These are phyloP conservation scores for Eustoma russellianum DNA, from an alignment of 257 asterid genomes.

Conservation along the genomic window DNA sequence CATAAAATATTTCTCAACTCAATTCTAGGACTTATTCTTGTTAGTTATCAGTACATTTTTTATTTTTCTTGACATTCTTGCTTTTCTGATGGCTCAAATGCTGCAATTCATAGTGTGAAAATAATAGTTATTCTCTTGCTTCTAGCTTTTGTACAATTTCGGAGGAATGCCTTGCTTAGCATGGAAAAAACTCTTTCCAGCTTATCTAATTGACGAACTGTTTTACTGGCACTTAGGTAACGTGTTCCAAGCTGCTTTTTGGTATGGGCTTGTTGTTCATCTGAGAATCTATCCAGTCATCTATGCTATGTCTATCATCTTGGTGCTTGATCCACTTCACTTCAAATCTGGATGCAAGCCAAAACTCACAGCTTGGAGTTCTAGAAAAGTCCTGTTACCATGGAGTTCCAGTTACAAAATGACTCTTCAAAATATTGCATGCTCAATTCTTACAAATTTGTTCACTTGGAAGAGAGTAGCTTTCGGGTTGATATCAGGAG, in stretches of 20 bases:
- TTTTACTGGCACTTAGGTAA: conserved; percentile 37
- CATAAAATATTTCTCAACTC: too few species aligned
- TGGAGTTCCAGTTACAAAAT: conserved; percentile 19
- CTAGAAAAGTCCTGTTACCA: conserved; percentile 23
- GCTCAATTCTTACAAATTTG: conserved; percentile 29
- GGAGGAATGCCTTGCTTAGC: background rate
- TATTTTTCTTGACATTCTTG: too few species aligned
- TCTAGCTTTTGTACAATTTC: too few species aligned
- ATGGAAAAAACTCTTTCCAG: background rate
- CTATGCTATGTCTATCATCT: conserved; percentile 71
- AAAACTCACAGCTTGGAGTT: conserved; percentile 50
- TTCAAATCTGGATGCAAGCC: conserved; percentile 55
- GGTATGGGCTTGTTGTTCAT: conserved; percentile 96
- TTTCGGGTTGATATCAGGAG: conserved; percentile 69
- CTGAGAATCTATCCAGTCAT: conserved; percentile 82
- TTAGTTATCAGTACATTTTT: too few species aligned
- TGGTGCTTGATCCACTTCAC: conserved; percentile 59
- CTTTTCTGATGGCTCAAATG: too few species aligned
- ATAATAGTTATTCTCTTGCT: too few species aligned
- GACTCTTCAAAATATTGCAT: conserved; percentile 11
- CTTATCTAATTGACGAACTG: conserved; percentile 1
- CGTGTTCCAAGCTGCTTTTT: conserved; percentile 74
- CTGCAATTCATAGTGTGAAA: too few species aligned
- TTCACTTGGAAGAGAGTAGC: conserved; percentile 65
- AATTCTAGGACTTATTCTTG: too few species aligned